Evolutionary conservation across 345 rosid species (phyloP).

Genomic region (Aegle marmelos): DNA sequence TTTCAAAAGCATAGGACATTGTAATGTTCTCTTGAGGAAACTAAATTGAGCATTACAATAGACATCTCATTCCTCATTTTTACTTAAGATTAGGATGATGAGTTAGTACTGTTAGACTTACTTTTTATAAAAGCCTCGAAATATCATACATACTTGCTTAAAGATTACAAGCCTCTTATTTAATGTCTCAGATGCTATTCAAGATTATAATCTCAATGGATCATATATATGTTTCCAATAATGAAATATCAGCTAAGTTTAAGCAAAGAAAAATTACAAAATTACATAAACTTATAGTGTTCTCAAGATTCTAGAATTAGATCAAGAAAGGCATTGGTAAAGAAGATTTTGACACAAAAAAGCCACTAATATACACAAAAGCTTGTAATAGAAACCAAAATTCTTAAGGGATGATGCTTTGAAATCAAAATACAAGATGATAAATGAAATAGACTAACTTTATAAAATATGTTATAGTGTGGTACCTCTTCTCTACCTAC

Average conservation of each 20-base stretch:
- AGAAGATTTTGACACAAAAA: conserved; percentile 20
- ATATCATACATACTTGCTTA: too few relatives aligned
- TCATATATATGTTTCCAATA: background rate
- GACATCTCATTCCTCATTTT: too few relatives aligned
- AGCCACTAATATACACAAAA: conserved; percentile 9
- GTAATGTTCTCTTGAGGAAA: background rate
- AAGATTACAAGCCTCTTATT: too few relatives aligned
- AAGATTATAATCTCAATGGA: background rate
- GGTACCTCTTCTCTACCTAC: conserved; percentile 20
- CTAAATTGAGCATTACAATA: background rate
- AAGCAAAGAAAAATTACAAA: background rate
- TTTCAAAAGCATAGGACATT: background rate
- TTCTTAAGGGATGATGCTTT: background rate
- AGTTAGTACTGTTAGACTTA: too few relatives aligned
- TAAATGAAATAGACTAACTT: background rate
- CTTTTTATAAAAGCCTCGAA: too few relatives aligned
- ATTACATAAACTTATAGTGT: too few relatives aligned
- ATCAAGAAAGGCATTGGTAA: background rate
- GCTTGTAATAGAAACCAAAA: conserved; percentile 6
- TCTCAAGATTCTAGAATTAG: background rate
- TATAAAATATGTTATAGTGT: background rate
- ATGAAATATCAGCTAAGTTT: background rate
- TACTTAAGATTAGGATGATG: too few relatives aligned
- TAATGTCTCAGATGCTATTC: too few relatives aligned
- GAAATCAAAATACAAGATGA: background rate